Evolutionary conservation across 2,329 filamentous ascomycete genomes (phyloP).

Genomic region (Geosmithia flava): DNA sequence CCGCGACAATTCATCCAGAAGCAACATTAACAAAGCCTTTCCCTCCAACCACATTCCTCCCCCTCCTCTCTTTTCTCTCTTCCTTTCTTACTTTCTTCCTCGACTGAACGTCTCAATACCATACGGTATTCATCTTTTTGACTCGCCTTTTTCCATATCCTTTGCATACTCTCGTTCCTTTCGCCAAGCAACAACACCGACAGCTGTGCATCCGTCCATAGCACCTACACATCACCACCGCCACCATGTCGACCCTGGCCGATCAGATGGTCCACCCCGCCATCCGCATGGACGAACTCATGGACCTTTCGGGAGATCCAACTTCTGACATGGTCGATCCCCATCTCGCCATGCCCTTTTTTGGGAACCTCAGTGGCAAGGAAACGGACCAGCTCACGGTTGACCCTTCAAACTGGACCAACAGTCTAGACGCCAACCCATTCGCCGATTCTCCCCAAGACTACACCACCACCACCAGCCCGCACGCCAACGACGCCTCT

Average conservation of each 20-base stretch:
- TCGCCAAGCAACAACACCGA: no score
- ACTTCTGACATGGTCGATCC: conserved; percentile 3
- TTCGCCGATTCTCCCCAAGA: not conserved
- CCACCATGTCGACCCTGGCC: conserved; percentile 1
- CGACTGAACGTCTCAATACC: not conserved
- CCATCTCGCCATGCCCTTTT: conserved; percentile 2
- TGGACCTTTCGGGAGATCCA: conserved; percentile 1
- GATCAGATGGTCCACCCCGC: not conserved
- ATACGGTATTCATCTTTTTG: not conserved
- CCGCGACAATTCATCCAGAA: not conserved
- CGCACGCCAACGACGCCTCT: not conserved
- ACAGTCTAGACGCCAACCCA: not conserved
- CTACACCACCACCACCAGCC: not conserved
- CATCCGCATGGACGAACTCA: conserved; percentile 1
- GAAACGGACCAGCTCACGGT: conserved; percentile 1
- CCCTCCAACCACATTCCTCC: not conserved
- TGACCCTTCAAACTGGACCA: conserved; percentile 1
- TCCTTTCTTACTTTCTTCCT: no score
- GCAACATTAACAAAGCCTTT: not conserved
- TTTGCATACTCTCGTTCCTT: no score
- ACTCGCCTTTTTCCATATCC: no score
- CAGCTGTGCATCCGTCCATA: no score
- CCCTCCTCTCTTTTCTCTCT: not conserved
- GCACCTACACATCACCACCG: not conserved
- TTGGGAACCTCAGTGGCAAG: conserved; percentile 1